Evolutionary conservation across 495 filamentous ascomycete genomes (phyloP).

Genomic region (Tricharina praecox): DNA sequence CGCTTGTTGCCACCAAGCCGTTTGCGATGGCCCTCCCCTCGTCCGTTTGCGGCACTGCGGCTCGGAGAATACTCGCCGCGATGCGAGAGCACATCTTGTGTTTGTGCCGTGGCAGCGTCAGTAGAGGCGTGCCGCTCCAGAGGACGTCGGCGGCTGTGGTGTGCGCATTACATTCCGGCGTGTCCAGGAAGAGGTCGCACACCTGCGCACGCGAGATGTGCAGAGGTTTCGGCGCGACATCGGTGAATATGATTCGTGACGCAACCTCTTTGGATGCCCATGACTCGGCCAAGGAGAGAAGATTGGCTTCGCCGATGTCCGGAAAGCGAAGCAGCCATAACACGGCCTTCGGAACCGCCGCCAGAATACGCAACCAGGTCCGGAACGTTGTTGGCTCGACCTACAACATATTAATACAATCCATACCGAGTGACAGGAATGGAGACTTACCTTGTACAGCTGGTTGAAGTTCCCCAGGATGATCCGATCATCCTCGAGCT

Average conservation of each 20-base stretch:
- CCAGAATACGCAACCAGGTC: slow-evolving; percentile 85
- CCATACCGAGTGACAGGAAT: not conserved
- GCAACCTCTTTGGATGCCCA: slow-evolving; percentile 84
- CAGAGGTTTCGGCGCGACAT: slow-evolving; percentile 85
- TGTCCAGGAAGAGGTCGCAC: slow-evolving; percentile 90
- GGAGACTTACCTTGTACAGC: slow-evolving; percentile 72
- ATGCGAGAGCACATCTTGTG: slow-evolving; percentile 99
- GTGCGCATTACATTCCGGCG: slow-evolving; percentile 94
- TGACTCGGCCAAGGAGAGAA: slow-evolving; percentile 55
- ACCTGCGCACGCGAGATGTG: slow-evolving; percentile 87
- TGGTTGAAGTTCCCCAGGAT: slow-evolving; percentile 99
- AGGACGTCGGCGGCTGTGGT: slow-evolving; percentile 93
- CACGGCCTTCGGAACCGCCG: slow-evolving; percentile 69
- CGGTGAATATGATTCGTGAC: slow-evolving; percentile 85
- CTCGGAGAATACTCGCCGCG: slow-evolving; percentile 83
- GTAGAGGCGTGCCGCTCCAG: slow-evolving; percentile 85
- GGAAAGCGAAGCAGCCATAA: slow-evolving; percentile 96
- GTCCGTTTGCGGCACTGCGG: slow-evolving; percentile 56
- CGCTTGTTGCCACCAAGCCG: slow-evolving; percentile 51
- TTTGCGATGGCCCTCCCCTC: slow-evolving; percentile 49
- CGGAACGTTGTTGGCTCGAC: slow-evolving; percentile 96
- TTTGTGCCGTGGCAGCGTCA: slow-evolving; percentile 83
- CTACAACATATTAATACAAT: slow-evolving; percentile 31
- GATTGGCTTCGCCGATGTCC: slow-evolving; percentile 74
- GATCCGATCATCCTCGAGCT: slow-evolving; percentile 63